Conservation (phyloP, 305 asterid species). For the Nicotiana rustica region DNA sequence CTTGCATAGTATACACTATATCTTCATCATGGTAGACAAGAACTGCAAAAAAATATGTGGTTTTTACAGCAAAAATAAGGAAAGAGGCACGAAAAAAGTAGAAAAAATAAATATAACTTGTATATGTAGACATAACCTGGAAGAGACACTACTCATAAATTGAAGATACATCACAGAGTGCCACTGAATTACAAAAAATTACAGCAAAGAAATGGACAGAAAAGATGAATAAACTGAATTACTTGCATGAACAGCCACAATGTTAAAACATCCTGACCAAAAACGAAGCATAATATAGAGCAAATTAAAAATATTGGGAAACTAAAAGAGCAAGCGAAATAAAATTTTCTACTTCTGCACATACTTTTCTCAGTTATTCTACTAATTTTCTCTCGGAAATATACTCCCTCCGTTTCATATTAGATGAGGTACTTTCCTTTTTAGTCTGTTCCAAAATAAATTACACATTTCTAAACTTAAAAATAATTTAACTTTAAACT, state of each 20-base stretch:
- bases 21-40: slow-evolving; percentile 13
- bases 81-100: not conserved
- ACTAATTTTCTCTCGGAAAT: slow-evolving; percentile 22
- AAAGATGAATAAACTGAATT: not conserved
- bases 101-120: not conserved
- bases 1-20: not conserved
- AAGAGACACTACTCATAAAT: not conserved
- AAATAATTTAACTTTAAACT: too few species aligned
- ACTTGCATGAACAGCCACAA: not conserved
- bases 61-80: not conserved
- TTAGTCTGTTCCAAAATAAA: too few species aligned
- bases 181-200: not conserved
- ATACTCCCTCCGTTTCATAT: not conserved
- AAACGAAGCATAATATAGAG: not conserved
- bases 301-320: not conserved
- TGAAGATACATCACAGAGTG: not conserved
- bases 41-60: not conserved
- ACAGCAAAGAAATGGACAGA: slow-evolving; percentile 21
- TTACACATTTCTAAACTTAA: too few species aligned
- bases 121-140: slow-evolving; percentile 13
- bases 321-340: not conserved
- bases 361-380: not conserved
- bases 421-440: too few species aligned
- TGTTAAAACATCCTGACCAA: not conserved
- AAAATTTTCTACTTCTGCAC: not conserved